Evolutionary conservation across 371 early-diverging fungal species (phyloP), one percentile per base, ranked within the genome.

Genomic region (Rhizoclosmatium hyalinum): DNA sequence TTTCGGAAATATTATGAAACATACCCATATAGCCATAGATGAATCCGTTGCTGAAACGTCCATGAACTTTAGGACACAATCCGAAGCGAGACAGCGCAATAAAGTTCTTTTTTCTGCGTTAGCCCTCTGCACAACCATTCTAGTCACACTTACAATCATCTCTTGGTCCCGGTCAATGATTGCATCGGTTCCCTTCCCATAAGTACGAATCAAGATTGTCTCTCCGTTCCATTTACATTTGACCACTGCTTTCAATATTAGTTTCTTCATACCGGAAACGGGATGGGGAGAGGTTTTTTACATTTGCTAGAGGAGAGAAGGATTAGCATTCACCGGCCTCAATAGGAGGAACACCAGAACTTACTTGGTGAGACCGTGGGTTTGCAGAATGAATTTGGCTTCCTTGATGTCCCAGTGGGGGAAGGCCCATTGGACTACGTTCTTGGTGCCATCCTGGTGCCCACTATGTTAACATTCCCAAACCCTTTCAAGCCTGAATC

Each of bases 131-230:
- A 39, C 12, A 12, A 58, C 1, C 10, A 5, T 24, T n/a, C 32
- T 32, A 8, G 45, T 10, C 17, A 3, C n/a, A 83, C 91, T 86
- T 90, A 96, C 96, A 76, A 88, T 83, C 45, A 96, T 86, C 83
- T 97, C 97, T 78, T 93, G 93, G 72, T 88, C 87, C 43, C 97
- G 88, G 79, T 97, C 96, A 78, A 97, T 97, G 24, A 97, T 86
- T 6, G 90, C 80, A 70, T 93, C 93, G 39, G 95, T 92, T 70
- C 92, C 91, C 75, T 91, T 90, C 65, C 97, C 97, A 77, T 96
- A 97, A 32, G 92, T 92, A 45, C 97, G 90, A 24, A 97, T 92
- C 50, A 97, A 89, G 32, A 95, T 91, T 42, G 86, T 81, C 45
- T 88, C 85, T 4, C 57, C 14, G 14, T 32, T 58, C 56, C 63